A percentile compares a stretch with the other conserved stretches of the same genome.
These are phyloP conservation scores for Annulohypoxylon stygium DNA, from an alignment of 495 filamentous ascomycete genomes.

Conservation along the genomic window DNA sequence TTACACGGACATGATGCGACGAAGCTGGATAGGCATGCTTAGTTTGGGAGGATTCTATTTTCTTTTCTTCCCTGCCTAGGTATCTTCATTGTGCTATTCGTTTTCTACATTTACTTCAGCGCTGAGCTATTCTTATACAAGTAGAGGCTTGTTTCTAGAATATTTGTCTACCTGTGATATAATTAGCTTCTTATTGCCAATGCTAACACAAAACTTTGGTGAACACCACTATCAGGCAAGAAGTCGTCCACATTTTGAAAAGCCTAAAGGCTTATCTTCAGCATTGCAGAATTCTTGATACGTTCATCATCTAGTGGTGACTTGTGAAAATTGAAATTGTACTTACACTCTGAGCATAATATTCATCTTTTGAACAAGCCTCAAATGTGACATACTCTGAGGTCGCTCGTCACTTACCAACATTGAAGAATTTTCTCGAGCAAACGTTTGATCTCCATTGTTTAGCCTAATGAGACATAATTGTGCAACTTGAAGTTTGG, in stretches of 20 bases:
- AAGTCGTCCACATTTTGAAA: slow-evolving; percentile 45
- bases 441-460: not conserved
- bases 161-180: not conserved
- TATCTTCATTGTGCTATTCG: no score
- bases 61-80: no score
- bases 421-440: not conserved
- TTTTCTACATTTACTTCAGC: no score
- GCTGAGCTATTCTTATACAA: no score
- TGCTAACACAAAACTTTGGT: not conserved
- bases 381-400: no score
- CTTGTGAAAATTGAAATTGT: not conserved
- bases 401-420: not conserved
- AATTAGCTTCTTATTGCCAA: not conserved
- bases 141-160: not conserved
- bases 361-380: no score
- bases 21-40: no score
- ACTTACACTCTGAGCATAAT: slow-evolving; percentile 3
- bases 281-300: slow-evolving; percentile 70
- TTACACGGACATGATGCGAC: no score
- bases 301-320: slow-evolving; percentile 58
- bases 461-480: not conserved
- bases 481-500: not conserved
- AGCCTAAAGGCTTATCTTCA: slow-evolving; percentile 53
- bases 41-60: no score
- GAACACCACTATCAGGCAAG: slow-evolving; percentile 49